A percentile compares a stretch with the other conserved stretches of the same genome.
Conservation (phyloP, 345 rosid genomes). For the Eucalyptus pauciflora region DNA sequence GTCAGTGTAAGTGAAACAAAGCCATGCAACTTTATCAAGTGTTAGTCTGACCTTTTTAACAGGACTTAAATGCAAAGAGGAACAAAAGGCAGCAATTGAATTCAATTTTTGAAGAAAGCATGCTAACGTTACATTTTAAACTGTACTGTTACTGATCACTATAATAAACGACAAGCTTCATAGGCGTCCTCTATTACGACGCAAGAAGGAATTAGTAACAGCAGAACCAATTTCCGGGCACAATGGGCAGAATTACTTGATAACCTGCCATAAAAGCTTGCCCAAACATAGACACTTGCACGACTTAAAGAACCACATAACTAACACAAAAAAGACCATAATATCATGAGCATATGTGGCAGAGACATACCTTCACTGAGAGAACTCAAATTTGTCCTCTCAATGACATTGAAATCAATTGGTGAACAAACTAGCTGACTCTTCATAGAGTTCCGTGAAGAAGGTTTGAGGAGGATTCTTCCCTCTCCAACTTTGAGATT, state of each 20-base stretch:
- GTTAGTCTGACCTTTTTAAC: background rate
- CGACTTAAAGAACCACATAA: background rate
- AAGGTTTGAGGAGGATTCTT: conserved; percentile 47
- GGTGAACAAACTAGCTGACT: conserved; percentile 37
- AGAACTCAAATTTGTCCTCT: conserved; percentile 58
- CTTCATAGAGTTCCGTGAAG: conserved; percentile 25
- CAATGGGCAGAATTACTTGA: background rate
- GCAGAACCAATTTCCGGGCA: background rate
- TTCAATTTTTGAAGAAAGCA: background rate
- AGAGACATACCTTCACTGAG: conserved; percentile 57
- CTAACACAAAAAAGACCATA: background rate
- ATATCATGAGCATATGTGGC: background rate
- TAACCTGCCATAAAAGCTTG: background rate
- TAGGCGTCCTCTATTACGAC: background rate
- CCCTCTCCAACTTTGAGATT: conserved; percentile 61
- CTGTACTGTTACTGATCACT: background rate
- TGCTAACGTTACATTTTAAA: background rate
- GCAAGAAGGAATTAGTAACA: background rate
- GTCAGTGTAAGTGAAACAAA: background rate
- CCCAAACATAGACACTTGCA: background rate
- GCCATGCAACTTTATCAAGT: background rate
- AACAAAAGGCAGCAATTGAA: background rate
- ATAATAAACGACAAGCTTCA: background rate
- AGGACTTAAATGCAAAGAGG: background rate
- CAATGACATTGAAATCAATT: conserved; percentile 46